A percentile compares a stretch with the other conserved stretches of the same genome.
These are phyloP conservation scores for Elongisporangium anandrum DNA, from an alignment of 352 stramenopile species.

Conservation along the genomic window DNA sequence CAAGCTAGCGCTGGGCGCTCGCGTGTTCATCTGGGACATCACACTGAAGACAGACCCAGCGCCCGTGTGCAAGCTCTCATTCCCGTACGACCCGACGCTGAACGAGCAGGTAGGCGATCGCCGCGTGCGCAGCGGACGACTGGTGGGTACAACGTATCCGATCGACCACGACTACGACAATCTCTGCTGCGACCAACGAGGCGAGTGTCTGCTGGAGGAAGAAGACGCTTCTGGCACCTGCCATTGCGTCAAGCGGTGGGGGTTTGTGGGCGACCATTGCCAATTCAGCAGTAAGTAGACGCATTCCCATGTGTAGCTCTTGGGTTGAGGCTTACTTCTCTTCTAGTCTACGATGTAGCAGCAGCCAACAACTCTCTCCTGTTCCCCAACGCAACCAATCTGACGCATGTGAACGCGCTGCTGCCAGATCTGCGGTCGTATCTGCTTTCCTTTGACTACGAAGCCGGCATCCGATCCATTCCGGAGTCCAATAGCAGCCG, in stretches of 20 bases:
- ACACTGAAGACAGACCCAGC: constrained; percentile 53
- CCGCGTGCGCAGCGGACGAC: constrained; percentile 49
- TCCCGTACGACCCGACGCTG: constrained; percentile 53
- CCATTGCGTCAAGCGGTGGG: constrained; percentile 59
- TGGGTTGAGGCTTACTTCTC: not conserved
- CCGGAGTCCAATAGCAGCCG: constrained; percentile 8
- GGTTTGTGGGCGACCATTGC: constrained; percentile 64
- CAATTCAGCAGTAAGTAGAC: constrained; percentile 43
- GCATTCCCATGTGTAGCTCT: not conserved
- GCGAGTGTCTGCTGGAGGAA: constrained; percentile 30
- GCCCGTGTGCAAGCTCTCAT: constrained; percentile 37
- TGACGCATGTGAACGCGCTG: constrained; percentile 22
- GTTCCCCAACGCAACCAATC: constrained; percentile 32
- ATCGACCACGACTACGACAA: constrained; percentile 71
- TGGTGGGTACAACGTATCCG: constrained; percentile 60
- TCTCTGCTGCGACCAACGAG: constrained; percentile 63
- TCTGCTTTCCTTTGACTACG: constrained; percentile 38
- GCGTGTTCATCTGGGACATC: constrained; percentile 65
- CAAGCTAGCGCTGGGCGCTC: constrained; percentile 42
- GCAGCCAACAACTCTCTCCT: constrained; percentile 29
- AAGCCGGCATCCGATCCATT: constrained; percentile 2
- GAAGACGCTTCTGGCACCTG: constrained; percentile 64
- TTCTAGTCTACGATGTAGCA: constrained; percentile 59
- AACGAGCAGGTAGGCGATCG: constrained; percentile 56
- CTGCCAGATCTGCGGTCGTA: constrained; percentile 48